Evolutionary conservation across 2,329 filamentous ascomycete species (phyloP).

Genomic region (Knufia petricola): DNA sequence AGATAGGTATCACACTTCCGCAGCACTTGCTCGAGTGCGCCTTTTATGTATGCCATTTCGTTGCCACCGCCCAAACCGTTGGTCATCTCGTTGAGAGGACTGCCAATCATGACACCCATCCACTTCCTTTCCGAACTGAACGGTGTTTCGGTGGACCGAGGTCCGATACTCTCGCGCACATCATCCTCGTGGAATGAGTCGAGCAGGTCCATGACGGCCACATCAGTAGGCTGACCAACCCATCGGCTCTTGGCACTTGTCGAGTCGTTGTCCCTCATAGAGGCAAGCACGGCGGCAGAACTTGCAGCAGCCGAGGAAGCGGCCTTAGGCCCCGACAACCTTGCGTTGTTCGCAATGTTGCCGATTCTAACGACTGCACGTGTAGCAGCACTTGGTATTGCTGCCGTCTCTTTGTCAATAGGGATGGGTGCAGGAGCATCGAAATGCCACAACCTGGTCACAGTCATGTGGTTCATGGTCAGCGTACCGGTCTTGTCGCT

Average conservation of each 20-base stretch:
- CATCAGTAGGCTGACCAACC: slow-evolving; percentile 94
- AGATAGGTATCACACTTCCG: slow-evolving; percentile 85
- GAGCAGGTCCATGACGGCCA: slow-evolving; percentile 88
- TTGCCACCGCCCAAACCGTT: slow-evolving; percentile 50
- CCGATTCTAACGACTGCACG: slow-evolving; percentile 78
- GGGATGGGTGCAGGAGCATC: slow-evolving; percentile 52
- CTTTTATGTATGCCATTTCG: slow-evolving; percentile 90
- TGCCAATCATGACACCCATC: slow-evolving; percentile 89
- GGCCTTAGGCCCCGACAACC: slow-evolving; percentile 63
- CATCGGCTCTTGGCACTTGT: slow-evolving; percentile 70
- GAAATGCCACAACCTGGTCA: slow-evolving; percentile 93
- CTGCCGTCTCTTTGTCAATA: slow-evolving; percentile 44
- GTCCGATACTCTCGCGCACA: slow-evolving; percentile 74
- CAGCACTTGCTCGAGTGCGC: slow-evolving; percentile 78
- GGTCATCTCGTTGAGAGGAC: slow-evolving; percentile 33
- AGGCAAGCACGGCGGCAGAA: slow-evolving; percentile 74
- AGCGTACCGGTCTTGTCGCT: slow-evolving; percentile 96
- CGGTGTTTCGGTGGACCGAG: slow-evolving; percentile 72
- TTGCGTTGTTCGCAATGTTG: slow-evolving; percentile 92
- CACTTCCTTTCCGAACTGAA: slow-evolving; percentile 98
- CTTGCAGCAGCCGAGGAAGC: slow-evolving; percentile 60
- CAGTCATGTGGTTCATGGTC: slow-evolving; percentile 97
- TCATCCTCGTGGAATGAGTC: slow-evolving; percentile 89
- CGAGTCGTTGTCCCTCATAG: slow-evolving; percentile 56
- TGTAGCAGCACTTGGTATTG: slow-evolving; percentile 60